Conservation (phyloP, 75 land plant genomes). For the Selaginella tamariscina region DNA sequence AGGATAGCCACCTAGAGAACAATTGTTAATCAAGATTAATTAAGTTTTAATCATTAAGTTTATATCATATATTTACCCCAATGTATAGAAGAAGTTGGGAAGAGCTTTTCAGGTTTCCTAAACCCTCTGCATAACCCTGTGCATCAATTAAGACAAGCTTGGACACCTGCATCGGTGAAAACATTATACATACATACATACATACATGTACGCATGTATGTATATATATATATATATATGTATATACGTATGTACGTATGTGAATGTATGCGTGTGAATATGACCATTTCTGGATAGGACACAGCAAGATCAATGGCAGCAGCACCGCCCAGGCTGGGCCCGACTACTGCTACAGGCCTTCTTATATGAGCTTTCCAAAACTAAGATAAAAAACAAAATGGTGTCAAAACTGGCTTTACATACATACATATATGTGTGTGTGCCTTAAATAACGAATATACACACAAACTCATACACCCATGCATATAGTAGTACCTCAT, state of each 20-base stretch:
- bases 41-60: background rate
- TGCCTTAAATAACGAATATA: too few relatives aligned
- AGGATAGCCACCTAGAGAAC: conserved; percentile 49
- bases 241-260: conserved; percentile 17
- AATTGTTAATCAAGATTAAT: background rate
- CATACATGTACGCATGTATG: conserved; percentile 1
- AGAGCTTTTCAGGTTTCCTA: conserved; percentile 52
- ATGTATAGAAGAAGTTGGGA: conserved; percentile 63
- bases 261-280: too few relatives aligned
- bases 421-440: too few relatives aligned
- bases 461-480: too few relatives aligned
- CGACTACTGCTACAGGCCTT: conserved; percentile 77
- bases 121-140: conserved; percentile 88
- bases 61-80: conserved; percentile 59
- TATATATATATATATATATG: background rate
- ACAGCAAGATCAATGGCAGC: conserved; percentile 88
- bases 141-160: conserved; percentile 80
- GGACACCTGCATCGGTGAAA: conserved; percentile 40
- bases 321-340: conserved; percentile 96
- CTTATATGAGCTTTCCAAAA: conserved; percentile 71
- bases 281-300: conserved; percentile 82
- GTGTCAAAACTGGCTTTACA: background rate
- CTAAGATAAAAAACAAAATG: conserved; percentile 25
- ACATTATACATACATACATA: too few relatives aligned
- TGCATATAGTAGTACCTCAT: background rate